A percentile compares a stretch with the other conserved stretches of the same genome.
Evolutionary conservation across 306 rosid species (phyloP).

Genomic region (Cicer arietinum): DNA sequence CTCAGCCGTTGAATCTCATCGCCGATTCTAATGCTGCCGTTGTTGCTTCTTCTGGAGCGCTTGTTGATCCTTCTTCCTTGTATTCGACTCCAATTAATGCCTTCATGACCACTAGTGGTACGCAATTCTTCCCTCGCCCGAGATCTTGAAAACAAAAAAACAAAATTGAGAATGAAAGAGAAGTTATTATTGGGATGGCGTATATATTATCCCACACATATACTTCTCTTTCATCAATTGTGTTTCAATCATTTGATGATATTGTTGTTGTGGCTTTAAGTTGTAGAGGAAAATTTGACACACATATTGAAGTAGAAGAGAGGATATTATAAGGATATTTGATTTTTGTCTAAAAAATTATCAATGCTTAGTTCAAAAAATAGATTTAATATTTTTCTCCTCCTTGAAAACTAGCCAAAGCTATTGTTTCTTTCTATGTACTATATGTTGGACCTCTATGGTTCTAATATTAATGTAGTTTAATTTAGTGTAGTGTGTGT

Average conservation of each 20-base stretch:
- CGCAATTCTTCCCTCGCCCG: slow-evolving; percentile 97
- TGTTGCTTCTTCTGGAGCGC: slow-evolving; percentile 46
- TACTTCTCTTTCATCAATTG: slow-evolving; percentile 42
- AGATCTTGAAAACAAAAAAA: slow-evolving; percentile 65
- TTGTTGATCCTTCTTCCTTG: slow-evolving; percentile 67
- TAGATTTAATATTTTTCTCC: slow-evolving; percentile 42
- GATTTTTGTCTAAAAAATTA: slow-evolving; percentile 42
- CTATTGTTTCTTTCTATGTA: slow-evolving; percentile 46
- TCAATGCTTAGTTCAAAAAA: slow-evolving; percentile 45
- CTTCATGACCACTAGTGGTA: slow-evolving; percentile 85
- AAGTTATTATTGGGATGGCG: slow-evolving; percentile 26
- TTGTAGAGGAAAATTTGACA: slow-evolving; percentile 48
- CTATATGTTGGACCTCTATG: slow-evolving; percentile 40
- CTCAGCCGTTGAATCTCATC: slow-evolving; percentile 71
- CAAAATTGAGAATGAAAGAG: neutral
- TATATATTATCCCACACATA: slow-evolving; percentile 1
- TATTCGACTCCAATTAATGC: slow-evolving; percentile 69
- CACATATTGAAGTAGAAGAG: slow-evolving; percentile 42
- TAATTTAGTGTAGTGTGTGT: slow-evolving; percentile 37
- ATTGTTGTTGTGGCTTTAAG: slow-evolving; percentile 37
- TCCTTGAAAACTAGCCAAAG: slow-evolving; percentile 42
- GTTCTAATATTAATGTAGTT: slow-evolving; percentile 32
- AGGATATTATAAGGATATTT: slow-evolving; percentile 34
- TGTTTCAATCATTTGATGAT: slow-evolving; percentile 41
- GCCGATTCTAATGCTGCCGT: slow-evolving; percentile 39